Evolutionary conservation across 2,329 filamentous ascomycete genomes (phyloP), one percentile per base, ranked within the genome.

Genomic region (Pyrenophora seminiperda): DNA sequence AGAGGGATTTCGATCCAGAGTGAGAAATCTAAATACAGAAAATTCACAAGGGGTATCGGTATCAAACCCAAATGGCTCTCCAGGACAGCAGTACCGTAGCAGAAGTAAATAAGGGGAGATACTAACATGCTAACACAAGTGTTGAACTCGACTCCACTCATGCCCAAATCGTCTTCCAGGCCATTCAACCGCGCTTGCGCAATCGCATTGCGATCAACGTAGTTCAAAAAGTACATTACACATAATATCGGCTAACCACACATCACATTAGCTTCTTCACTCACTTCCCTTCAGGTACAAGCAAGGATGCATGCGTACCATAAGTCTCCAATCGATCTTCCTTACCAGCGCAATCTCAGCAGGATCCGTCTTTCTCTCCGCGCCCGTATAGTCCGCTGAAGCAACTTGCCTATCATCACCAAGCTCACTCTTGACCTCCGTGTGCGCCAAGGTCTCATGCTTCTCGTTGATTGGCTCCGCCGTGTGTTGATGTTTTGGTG

Each of bases 101-200:
- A 5, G 15, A 3, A 7, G n/a, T 1, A 10, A 24, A 9, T 14
- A 14, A 15, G 29, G 31, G 32, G 1, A 18, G 20, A 24, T 27
- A 55, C 56, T 33, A 18, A 63, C 50, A 59, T 87, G 85, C 50
- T 86, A 75, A 18, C 74, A 59, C 29, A 85, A 70, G 54, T 66
- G 30, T 66, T 66, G 41, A 66, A 66, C 30, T 70, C 58, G 15
- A 62, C 55, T 17, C 61, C 67, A 15, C 43, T 59, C 61, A 65
- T 65, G 3, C 59, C 64, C 18, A 67, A 50, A 42, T 88, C 85
- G 0, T 76, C 71, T 47, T 86, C 81, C 7, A 89, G 74, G 11
- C 84, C 83, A 64, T 84, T 83, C 43, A 89, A 74, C 6, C 81
- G 79, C 0, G 86, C 86, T 4, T 84, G 79, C 0, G 84, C 83